phyloP scores from a whole-genome alignment of 2,329 filamentous ascomycete species.

The Allantophomopsis cytisporea region DNA sequence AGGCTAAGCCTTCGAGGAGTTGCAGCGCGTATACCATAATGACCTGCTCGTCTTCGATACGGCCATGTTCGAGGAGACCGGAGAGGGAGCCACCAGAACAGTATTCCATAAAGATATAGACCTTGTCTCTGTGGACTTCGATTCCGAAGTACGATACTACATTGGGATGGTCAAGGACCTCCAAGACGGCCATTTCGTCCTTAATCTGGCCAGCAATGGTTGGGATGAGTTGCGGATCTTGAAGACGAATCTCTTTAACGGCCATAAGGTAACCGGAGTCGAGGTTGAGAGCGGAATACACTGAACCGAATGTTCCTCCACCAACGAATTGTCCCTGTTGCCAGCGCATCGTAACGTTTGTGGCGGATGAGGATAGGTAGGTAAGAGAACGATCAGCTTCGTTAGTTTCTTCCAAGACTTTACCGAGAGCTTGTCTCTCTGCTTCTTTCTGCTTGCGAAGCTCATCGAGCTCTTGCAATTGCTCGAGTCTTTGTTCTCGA shows the following conservation, averaged over 20 bases:
- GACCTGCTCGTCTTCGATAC: slow-evolving; percentile 95
- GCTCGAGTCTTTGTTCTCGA: slow-evolving; percentile 59
- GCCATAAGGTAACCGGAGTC: slow-evolving; percentile 96
- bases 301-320: slow-evolving; percentile 91
- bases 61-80: slow-evolving; percentile 79
- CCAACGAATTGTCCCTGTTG: slow-evolving; percentile 98
- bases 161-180: slow-evolving; percentile 93
- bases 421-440: slow-evolving; percentile 76
- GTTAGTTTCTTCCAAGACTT: slow-evolving; percentile 86
- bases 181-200: slow-evolving; percentile 93
- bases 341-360: slow-evolving; percentile 92
- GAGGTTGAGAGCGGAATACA: slow-evolving; percentile 94
- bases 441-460: slow-evolving; percentile 65
- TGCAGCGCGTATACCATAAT: slow-evolving; percentile 95
- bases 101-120: slow-evolving; percentile 99
- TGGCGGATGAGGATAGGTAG: slow-evolving; percentile 84
- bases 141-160: slow-evolving; percentile 97
- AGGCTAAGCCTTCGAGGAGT: slow-evolving; percentile 83
- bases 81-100: slow-evolving; percentile 91
- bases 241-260: slow-evolving; percentile 93
- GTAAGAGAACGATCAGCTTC: slow-evolving; percentile 92
- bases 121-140: slow-evolving; percentile 93
- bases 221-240: slow-evolving; percentile 92
- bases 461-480: slow-evolving; percentile 66
- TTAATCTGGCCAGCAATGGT: slow-evolving; percentile 87